Percentiles rank a stretch among this genome's conserved stretches.
phyloP scores from a whole-genome alignment of 345 rosid species.

The Kandelia obovata region DNA sequence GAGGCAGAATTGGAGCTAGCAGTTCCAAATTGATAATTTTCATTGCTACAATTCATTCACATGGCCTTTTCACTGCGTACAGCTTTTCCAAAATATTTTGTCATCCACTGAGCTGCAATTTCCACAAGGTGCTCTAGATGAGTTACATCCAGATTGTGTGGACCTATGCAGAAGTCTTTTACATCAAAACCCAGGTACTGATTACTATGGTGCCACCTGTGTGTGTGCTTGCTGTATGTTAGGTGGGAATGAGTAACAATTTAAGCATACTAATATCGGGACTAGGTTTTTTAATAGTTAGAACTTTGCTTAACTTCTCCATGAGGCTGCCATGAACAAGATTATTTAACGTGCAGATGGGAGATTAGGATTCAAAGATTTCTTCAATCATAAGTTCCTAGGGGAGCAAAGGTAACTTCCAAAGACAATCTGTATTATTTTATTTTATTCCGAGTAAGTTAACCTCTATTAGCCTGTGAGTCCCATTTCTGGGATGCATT shows the following conservation, averaged over 20 bases:
- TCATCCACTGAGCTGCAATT: constrained; percentile 62
- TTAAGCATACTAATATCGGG: constrained; percentile 1
- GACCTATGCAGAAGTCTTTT: constrained; percentile 70
- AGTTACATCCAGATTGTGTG: constrained; percentile 69
- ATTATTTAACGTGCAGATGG: constrained; percentile 45
- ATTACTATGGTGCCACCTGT: background rate
- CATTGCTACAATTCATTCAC: constrained; percentile 7
- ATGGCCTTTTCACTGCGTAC: constrained; percentile 26
- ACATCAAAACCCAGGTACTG: constrained; percentile 60
- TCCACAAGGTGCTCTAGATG: constrained; percentile 51
- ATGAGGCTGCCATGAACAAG: background rate
- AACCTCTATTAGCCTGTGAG: background rate
- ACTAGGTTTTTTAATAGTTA: background rate
- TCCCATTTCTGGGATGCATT: constrained; percentile 3
- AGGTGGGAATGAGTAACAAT: background rate
- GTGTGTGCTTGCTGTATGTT: background rate
- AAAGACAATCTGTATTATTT: background rate
- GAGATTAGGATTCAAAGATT: constrained; percentile 64
- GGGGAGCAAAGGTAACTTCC: constrained; percentile 49
- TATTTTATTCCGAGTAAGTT: no score
- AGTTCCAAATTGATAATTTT: constrained; percentile 4
- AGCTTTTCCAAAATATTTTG: constrained; percentile 78
- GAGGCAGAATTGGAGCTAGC: constrained; percentile 3
- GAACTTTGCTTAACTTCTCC: constrained; percentile 1
- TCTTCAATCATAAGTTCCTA: constrained; percentile 69